Evolutionary conservation across 257 asterid genomes (phyloP).

Genomic region (Scutellaria barbata): DNA sequence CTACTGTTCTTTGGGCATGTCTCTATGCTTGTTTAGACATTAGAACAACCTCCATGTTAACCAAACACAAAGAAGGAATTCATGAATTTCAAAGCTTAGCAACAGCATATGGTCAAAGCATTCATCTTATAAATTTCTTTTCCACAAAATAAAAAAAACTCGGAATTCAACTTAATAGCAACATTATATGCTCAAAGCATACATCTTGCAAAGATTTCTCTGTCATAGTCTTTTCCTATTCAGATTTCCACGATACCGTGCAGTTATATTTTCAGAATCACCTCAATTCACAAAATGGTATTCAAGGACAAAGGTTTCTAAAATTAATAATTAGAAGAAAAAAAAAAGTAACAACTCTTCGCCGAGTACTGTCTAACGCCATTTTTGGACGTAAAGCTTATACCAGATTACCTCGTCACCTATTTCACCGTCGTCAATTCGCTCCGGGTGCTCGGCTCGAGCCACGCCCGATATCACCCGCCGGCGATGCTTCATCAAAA

Average conservation of each 20-base stretch:
- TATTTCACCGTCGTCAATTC: constrained; percentile 42
- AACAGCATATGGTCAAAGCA: background rate
- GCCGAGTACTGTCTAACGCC: background rate
- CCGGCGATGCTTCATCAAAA: constrained; percentile 39
- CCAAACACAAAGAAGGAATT: background rate
- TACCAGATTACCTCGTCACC: constrained; percentile 51
- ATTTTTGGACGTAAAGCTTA: background rate
- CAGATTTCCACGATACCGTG: background rate
- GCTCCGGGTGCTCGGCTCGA: constrained; percentile 62
- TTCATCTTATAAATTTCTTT: background rate
- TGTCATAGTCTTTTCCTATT: background rate
- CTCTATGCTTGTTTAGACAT: background rate
- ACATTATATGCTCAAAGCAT: background rate
- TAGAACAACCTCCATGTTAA: background rate
- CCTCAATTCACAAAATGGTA: constrained; percentile 7
- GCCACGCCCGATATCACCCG: constrained; percentile 56
- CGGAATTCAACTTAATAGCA: background rate
- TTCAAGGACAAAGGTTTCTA: background rate
- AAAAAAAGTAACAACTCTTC: background rate
- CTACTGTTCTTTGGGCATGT: background rate
- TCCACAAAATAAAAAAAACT: background rate
- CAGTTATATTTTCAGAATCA: constrained; percentile 3
- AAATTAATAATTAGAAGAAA: too few species aligned
- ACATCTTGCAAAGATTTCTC: background rate
- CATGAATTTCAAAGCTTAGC: background rate